Conservation (phyloP, 495 filamentous ascomycete species). For the Parmelia sp. region DNA sequence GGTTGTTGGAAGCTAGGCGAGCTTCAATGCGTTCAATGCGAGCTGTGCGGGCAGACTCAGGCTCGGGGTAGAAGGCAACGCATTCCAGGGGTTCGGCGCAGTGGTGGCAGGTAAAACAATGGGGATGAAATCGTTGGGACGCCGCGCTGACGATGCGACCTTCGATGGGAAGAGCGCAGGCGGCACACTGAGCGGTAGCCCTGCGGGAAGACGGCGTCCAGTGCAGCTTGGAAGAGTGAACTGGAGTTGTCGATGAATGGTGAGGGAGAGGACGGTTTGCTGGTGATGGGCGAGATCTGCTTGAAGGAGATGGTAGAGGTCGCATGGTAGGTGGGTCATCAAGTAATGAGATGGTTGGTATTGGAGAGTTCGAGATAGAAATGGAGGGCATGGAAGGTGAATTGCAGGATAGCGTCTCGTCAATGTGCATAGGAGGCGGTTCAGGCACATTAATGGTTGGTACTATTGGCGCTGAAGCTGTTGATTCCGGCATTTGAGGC, state of each 20-base stretch:
- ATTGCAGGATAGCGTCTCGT: slow-evolving; percentile 13
- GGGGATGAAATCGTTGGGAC: slow-evolving; percentile 78
- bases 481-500: slow-evolving; percentile 24
- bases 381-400: slow-evolving; percentile 51
- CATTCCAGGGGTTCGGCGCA: slow-evolving; percentile 86
- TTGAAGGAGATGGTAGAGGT: slow-evolving; percentile 12
- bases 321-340: slow-evolving; percentile 13
- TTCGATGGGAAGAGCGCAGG: slow-evolving; percentile 76
- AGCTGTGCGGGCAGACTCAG: slow-evolving; percentile 58
- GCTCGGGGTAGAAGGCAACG: slow-evolving; percentile 93
- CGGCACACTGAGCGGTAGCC: slow-evolving; percentile 72
- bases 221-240: slow-evolving; percentile 20
- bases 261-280: slow-evolving; percentile 25
- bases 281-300: slow-evolving; percentile 3
- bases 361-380: slow-evolving; percentile 47
- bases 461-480: slow-evolving; percentile 35
- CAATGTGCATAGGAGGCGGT: slow-evolving; percentile 37
- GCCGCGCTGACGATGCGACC: slow-evolving; percentile 85
- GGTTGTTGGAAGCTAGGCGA: slow-evolving; percentile 42
- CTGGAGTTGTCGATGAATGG: slow-evolving; percentile 29
- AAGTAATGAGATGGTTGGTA: slow-evolving; percentile 29
- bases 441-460: slow-evolving; percentile 53
- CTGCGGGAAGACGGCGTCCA: slow-evolving; percentile 43
- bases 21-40: slow-evolving; percentile 62
- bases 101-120: slow-evolving; percentile 85